These are phyloP conservation scores for Cercospora canescens DNA, from an alignment of 2,329 filamentous ascomycete genomes.

Conservation along the genomic window DNA sequence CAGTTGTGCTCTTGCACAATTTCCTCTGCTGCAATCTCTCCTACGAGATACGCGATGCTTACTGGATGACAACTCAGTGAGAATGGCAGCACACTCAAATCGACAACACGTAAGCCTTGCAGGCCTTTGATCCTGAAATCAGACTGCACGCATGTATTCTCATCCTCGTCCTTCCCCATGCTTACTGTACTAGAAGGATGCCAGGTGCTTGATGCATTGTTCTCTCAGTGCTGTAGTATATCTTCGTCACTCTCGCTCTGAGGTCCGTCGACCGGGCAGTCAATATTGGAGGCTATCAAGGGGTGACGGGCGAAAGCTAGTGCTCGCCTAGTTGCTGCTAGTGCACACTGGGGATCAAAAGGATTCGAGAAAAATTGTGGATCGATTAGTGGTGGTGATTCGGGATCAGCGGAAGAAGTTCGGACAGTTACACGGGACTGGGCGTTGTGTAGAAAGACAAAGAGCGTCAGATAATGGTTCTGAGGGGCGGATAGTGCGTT, in stretches of 20 bases:
- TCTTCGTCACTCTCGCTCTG: background rate
- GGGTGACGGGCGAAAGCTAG: background rate
- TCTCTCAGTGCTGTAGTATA: background rate
- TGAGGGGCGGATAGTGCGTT: background rate
- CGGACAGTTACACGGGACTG: background rate
- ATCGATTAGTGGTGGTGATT: background rate
- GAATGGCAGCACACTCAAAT: background rate
- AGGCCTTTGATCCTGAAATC: background rate
- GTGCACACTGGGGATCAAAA: background rate
- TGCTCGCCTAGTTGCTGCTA: background rate
- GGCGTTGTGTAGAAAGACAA: background rate
- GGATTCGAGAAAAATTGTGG: background rate
- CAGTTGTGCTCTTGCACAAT: background rate
- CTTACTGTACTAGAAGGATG: background rate
- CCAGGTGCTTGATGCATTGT: background rate
- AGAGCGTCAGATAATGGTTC: background rate
- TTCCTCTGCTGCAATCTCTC: background rate
- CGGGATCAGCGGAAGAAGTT: background rate
- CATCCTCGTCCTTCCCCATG: background rate
- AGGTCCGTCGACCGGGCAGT: background rate
- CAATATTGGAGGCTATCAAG: background rate
- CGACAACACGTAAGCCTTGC: background rate
- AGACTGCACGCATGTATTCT: background rate
- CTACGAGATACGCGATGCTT: background rate
- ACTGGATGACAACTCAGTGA: background rate